phyloP scores from a whole-genome alignment of 805 yeast species.

The Deakozyma indianensis region DNA sequence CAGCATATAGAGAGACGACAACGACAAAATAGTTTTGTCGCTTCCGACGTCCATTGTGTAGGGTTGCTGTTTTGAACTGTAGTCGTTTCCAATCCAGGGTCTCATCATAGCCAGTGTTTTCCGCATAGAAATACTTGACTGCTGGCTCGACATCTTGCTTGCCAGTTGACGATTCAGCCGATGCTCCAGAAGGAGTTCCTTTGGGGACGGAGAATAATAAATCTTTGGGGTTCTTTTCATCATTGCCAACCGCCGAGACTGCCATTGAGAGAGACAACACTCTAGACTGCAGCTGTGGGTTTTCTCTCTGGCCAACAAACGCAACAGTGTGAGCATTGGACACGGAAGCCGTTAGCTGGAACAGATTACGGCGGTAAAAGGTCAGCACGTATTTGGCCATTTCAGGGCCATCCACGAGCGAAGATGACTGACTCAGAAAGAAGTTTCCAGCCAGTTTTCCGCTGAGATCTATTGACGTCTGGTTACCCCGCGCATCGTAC shows the following conservation, averaged over 20 bases:
- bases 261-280: constrained; percentile 14
- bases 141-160: constrained; percentile 11
- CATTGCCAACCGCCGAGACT: constrained; percentile 12
- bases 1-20: constrained; percentile 12
- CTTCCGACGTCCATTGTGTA: constrained; percentile 18
- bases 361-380: constrained; percentile 16
- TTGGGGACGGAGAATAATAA: constrained; percentile 14
- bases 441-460: constrained; percentile 11
- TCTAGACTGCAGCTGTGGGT: constrained; percentile 9
- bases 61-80: constrained; percentile 20
- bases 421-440: constrained; percentile 10
- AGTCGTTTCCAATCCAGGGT: constrained; percentile 20
- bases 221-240: constrained; percentile 8
- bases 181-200: constrained; percentile 5
- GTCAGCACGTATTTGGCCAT: constrained; percentile 12
- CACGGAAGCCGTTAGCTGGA: constrained; percentile 11
- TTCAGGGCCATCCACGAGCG: background rate
- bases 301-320: constrained; percentile 12
- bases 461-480: constrained; percentile 8
- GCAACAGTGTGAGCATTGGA: constrained; percentile 15
- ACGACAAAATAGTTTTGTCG: constrained; percentile 13
- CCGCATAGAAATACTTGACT: constrained; percentile 12
- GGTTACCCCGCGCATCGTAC: constrained; percentile 12
- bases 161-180: constrained; percentile 1
- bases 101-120: constrained; percentile 14